Base-by-base conservation (phyloP, 1,139 yeast species). In the Candida sanyaensis region DNA sequence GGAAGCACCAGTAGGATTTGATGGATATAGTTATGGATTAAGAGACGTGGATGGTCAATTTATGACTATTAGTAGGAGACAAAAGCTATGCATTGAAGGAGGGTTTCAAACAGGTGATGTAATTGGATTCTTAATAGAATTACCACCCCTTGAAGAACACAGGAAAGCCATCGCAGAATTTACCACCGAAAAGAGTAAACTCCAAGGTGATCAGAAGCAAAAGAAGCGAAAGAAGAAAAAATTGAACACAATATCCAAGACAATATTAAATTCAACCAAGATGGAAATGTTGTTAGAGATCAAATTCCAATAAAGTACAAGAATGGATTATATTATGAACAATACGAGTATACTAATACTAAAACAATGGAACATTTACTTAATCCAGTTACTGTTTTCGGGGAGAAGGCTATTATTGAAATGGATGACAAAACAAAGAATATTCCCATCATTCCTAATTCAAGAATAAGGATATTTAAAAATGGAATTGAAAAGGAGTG, bases 1-100 rank as follows among this genome's bases (percentile, higher is more conserved):
- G 43, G 97, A 93, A 56, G 96, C 96, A 0, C 99, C 99, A 0
- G 93, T 92, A 8, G 99, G 99, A 4, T 89, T 82, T 60, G 98
- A 93, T 65, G 95, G 92, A 0, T 93, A 91, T 66, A 93, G 97
- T 0, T 93, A 95, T 64, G 97, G 97, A 0, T 61, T 93, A 9
- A 73, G 98, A 50, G 98, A 92, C 65, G 77, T 79, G 32, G 77
- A 77, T n/a, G 96, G 98, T 1, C 88, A 88, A 53, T 81, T 80
- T 37, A 77, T 93, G 41, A 96, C 93, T 52, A 65, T 87, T 40
- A 84, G 93, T 53, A 74, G 95, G 43, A 90, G 92, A 0, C 66
- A 69, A 41, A 74, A 73, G 23, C 80, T 81, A 56, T 72, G 81
- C 76, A 54, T 62, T 2, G 66, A 63, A 36, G 63, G 58, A 6